Evolutionary conservation across 2,329 filamentous ascomycete species (phyloP).

Genomic region (Stenocarpella maydis): DNA sequence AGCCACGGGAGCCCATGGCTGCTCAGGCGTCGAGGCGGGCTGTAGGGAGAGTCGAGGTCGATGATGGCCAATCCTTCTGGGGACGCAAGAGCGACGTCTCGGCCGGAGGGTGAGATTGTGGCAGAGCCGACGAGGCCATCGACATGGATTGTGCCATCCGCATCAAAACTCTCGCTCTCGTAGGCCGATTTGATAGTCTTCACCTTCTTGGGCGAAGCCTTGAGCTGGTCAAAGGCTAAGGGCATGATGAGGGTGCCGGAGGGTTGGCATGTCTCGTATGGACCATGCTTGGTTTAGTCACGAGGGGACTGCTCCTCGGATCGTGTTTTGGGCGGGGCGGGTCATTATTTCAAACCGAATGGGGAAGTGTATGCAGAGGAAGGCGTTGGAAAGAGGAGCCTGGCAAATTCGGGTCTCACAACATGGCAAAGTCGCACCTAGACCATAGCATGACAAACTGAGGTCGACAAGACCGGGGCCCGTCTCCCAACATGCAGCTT

Average conservation of each 20-base stretch:
- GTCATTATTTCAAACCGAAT: background rate
- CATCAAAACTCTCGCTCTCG: constrained; percentile 87
- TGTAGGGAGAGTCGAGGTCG: constrained; percentile 89
- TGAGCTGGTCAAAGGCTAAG: constrained; percentile 53
- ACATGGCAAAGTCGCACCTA: constrained; percentile 13
- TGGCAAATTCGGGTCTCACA: constrained; percentile 1
- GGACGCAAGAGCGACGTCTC: constrained; percentile 90
- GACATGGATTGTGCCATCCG: constrained; percentile 84
- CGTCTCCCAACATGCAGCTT: background rate
- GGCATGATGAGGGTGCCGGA: constrained; percentile 51
- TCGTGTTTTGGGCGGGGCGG: background rate
- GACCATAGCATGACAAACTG: constrained; percentile 10
- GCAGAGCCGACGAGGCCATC: constrained; percentile 86
- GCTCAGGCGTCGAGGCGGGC: constrained; percentile 80
- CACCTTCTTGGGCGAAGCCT: constrained; percentile 60
- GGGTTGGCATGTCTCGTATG: background rate
- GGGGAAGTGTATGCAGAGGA: background rate
- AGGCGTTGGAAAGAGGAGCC: background rate
- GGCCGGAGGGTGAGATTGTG: constrained; percentile 89
- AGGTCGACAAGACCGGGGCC: background rate
- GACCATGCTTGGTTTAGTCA: constrained; percentile 10
- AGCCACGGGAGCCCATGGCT: constrained; percentile 92
- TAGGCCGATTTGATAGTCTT: constrained; percentile 74
- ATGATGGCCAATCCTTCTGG: constrained; percentile 91
- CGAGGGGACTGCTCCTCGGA: background rate